phyloP scores from a whole-genome alignment of 2,329 filamentous ascomycete species.

The Aspergillus sp. region DNA sequence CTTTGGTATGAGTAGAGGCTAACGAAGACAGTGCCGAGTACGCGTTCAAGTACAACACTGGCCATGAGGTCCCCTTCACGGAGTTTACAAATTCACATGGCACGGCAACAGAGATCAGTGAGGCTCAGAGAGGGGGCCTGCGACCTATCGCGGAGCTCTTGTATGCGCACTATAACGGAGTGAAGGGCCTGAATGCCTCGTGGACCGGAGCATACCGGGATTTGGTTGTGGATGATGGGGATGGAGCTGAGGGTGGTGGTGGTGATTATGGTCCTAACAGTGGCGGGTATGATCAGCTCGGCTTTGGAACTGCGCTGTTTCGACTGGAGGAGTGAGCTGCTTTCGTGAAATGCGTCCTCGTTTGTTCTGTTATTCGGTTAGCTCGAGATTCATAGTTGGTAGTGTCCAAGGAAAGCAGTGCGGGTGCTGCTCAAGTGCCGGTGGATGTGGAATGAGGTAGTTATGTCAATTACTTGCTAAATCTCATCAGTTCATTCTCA shows the following conservation, averaged over 20 bases:
- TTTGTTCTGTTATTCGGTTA: neutral
- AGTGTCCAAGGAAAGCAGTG: neutral
- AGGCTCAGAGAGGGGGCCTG: conserved; percentile 36
- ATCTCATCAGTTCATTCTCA: neutral
- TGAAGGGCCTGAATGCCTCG: conserved; percentile 44
- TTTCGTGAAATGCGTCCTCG: neutral
- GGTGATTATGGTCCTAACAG: conserved; percentile 49
- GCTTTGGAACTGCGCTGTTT: conserved; percentile 29
- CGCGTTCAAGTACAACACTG: conserved; percentile 49
- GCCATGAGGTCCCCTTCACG: conserved; percentile 49
- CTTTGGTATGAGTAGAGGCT: neutral
- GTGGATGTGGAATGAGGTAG: neutral
- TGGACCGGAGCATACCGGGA: conserved; percentile 46
- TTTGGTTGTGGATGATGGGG: conserved; percentile 35
- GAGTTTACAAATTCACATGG: conserved; percentile 46
- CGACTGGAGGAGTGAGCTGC: neutral
- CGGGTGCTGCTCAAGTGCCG: neutral
- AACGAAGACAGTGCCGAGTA: conserved; percentile 16
- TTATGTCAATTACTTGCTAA: neutral
- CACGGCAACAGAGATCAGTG: conserved; percentile 40
- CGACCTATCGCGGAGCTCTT: conserved; percentile 48
- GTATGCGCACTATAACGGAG: conserved; percentile 44
- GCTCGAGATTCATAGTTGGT: neutral
- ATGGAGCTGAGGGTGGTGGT: conserved; percentile 51
- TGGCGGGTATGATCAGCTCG: conserved; percentile 50